Evolutionary conservation across 1,284 basidiomycete species (phyloP), one percentile per base, ranked within the genome.

Genomic region (Agaricales sp.): DNA sequence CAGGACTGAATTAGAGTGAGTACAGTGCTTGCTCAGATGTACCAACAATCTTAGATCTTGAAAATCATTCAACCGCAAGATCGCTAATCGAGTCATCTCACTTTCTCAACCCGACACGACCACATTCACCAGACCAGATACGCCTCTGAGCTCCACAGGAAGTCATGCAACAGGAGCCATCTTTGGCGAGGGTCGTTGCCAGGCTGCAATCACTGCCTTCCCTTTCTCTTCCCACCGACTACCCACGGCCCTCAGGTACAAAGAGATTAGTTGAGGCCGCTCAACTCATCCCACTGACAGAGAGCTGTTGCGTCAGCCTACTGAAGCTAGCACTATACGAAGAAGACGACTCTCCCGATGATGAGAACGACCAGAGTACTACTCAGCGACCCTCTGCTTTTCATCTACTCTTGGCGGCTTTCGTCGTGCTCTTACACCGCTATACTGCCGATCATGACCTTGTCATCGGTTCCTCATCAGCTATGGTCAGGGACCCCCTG

Each of bases 391-490:
- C 92, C 3, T 91, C 92, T 2, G 85, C 89, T 1, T 96, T 93
- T 65, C 92, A 97, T 62, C 74, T 99, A 13, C 78, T 99, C 43
- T 76, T 99, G 43, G 82, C 95, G 16, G 87, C 94, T 0, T 97
- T 99, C 66, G 78, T 82, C 19, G 87, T 96, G 30, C 74, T 99
- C 26, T 72, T 99, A 12, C 92, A 98, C 70, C 78, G 96, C 39
- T 97, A 94, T 69, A 98, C 96, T 0, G 93, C 90, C 47, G 96
- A 99, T 65, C 94, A 86, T 12, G 93, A 97, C 59, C 75, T 99
- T 54, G 78, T 98, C 53, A 87, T 99, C 57, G 94, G 90, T 47
- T 93, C 92, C 1, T 94, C 92, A 14, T 87, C 88, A 16, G 80
- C 85, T 1, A 72, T 78, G n/a, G 80, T 79, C 1, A 77, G 78